Conservation (phyloP, 768 basidiomycete species). For the Trametopsis cervina region DNA sequence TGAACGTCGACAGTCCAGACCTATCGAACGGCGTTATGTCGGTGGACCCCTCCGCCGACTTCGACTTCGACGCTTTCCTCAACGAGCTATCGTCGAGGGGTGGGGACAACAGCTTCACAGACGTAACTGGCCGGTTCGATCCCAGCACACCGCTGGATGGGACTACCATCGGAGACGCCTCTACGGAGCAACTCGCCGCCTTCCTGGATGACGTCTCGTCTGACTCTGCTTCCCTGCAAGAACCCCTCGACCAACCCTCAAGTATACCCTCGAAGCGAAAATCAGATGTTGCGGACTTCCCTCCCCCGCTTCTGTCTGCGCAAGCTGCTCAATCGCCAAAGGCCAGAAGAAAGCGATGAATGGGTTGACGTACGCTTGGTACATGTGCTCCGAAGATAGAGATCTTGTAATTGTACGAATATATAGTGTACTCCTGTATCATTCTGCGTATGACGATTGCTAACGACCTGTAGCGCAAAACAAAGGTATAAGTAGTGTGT, state of each 20-base stretch:
- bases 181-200: slow-evolving; percentile 32
- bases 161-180: slow-evolving; percentile 25
- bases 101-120: slow-evolving; percentile 21
- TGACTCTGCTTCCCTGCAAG: slow-evolving; percentile 1
- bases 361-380: neutral
- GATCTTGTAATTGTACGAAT: slow-evolving; percentile 21
- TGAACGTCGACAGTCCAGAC: neutral
- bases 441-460: slow-evolving; percentile 8
- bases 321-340: slow-evolving; percentile 14
- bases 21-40: neutral
- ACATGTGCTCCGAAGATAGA: slow-evolving; percentile 9
- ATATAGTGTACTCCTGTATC: slow-evolving; percentile 22
- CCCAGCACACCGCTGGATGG: slow-evolving; percentile 26
- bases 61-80: slow-evolving; percentile 35
- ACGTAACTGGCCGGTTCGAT: slow-evolving; percentile 28
- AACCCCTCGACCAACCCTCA: neutral
- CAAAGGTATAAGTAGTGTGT: no score
- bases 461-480: neutral
- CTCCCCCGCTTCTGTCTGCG: slow-evolving; percentile 6
- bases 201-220: slow-evolving; percentile 39
- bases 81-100: slow-evolving; percentile 30
- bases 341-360: slow-evolving; percentile 23
- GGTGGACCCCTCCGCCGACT: slow-evolving; percentile 20
- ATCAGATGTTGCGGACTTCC: slow-evolving; percentile 23
- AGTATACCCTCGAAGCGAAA: slow-evolving; percentile 22